phyloP scores from a whole-genome alignment of 208 protist species.

The Tetramitus jugosus region DNA sequence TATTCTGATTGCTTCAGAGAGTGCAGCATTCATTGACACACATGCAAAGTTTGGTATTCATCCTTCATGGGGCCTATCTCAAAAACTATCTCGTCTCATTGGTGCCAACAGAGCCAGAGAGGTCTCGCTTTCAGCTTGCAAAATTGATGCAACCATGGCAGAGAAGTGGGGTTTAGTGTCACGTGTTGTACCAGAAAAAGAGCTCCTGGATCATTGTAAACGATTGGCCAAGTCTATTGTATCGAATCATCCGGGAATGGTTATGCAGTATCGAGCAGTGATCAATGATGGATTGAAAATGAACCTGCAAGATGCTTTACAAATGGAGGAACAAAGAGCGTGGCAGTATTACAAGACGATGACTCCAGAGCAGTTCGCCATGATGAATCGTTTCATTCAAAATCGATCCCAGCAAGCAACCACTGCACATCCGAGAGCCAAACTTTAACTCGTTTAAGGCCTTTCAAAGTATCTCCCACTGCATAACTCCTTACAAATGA shows the following conservation, averaged over 20 bases:
- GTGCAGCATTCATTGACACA: not conserved
- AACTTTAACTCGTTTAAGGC: too few species aligned
- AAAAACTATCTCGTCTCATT: not conserved
- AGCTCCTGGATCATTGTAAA: not conserved
- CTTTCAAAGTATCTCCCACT: too few species aligned
- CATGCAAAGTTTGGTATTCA: constrained; percentile 13
- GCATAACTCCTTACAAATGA: too few species aligned
- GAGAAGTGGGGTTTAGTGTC: constrained; percentile 2
- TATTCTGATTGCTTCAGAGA: not conserved
- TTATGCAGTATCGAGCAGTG: not conserved
- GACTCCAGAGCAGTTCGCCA: not conserved
- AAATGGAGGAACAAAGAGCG: not conserved
- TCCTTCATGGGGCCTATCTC: constrained; percentile 5
- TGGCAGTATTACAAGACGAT: not conserved
- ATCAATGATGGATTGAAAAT: not conserved
- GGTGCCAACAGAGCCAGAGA: not conserved
- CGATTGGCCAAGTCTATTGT: not conserved
- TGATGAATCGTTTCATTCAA: not conserved
- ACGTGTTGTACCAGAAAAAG: not conserved
- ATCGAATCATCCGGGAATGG: not conserved
- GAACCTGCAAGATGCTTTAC: not conserved
- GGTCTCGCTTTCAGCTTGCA: not conserved
- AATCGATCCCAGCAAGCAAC: too few species aligned
- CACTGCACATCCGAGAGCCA: too few species aligned
- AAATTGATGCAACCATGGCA: not conserved